phyloP scores from a whole-genome alignment of 306 rosid genomes.

The Quercus bicolor region DNA sequence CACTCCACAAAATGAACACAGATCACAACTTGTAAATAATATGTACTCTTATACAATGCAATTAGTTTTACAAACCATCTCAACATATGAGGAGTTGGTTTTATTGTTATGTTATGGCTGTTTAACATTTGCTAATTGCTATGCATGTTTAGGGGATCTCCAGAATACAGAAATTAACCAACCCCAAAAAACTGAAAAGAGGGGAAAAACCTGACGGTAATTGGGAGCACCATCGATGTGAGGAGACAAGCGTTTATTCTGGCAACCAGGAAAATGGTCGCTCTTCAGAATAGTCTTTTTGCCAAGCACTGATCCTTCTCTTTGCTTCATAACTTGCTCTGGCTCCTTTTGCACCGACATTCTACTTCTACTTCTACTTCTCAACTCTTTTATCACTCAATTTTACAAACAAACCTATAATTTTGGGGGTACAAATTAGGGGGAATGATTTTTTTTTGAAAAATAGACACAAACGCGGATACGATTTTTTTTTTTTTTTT shows the following conservation, averaged over 20 bases:
- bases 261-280: constrained; percentile 98
- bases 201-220: constrained; percentile 61
- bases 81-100: no score
- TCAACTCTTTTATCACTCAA: neutral
- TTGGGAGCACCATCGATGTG: constrained; percentile 98
- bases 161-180: no score
- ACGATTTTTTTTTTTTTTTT: no score
- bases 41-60: neutral
- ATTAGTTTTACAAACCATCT: no score
- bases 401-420: no score
- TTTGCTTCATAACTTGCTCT: constrained; percentile 72
- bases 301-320: constrained; percentile 84
- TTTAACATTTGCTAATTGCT: no score
- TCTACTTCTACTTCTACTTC: neutral
- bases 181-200: neutral
- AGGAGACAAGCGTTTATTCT: constrained; percentile 79
- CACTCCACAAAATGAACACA: neutral
- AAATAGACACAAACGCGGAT: no score
- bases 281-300: constrained; percentile 91
- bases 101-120: no score
- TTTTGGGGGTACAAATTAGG: no score
- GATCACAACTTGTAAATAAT: neutral
- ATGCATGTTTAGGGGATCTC: no score
- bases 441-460: no score
- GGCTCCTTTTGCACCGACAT: constrained; percentile 61